These are phyloP conservation scores for Chenopodium suecicum DNA, from an alignment of 148 eudicot species.

Conservation along the genomic window DNA sequence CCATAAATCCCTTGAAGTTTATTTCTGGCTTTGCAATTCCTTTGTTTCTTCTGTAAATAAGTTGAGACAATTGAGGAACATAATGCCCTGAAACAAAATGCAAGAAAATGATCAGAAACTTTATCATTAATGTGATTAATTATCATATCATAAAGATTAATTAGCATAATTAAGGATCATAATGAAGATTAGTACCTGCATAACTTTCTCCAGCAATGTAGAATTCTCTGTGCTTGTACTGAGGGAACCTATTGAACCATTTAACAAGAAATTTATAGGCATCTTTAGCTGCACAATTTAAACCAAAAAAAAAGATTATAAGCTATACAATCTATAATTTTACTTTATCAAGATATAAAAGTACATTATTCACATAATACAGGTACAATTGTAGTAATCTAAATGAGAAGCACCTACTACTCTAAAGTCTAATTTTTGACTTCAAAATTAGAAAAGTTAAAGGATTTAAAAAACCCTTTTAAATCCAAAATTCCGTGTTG, in stretches of 20 bases:
- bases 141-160: not conserved
- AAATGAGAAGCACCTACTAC: not conserved
- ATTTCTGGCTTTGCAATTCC: constrained; percentile 62
- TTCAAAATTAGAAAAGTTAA: not conserved
- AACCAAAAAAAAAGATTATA: not conserved
- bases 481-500: not conserved
- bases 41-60: constrained; percentile 67
- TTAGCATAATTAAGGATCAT: not conserved
- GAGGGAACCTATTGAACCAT: constrained; percentile 91
- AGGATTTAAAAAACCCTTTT: not conserved
- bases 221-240: constrained; percentile 85
- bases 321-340: not conserved
- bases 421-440: not conserved
- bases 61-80: constrained; percentile 87
- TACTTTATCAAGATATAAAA: not conserved
- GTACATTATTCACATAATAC: constrained; percentile 15
- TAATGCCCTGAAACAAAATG: constrained; percentile 59
- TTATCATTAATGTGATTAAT: not conserved
- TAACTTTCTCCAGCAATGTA: constrained; percentile 97
- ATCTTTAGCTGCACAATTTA: constrained; percentile 69
- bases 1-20: constrained; percentile 92
- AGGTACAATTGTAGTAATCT: not conserved
- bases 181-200: constrained; percentile 51
- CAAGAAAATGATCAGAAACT: not conserved
- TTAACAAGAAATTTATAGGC: constrained; percentile 64